Evolutionary conservation across 2,329 filamentous ascomycete species (phyloP), one percentile per base, ranked within the genome.

Genomic region (Nothophoma quercina): DNA sequence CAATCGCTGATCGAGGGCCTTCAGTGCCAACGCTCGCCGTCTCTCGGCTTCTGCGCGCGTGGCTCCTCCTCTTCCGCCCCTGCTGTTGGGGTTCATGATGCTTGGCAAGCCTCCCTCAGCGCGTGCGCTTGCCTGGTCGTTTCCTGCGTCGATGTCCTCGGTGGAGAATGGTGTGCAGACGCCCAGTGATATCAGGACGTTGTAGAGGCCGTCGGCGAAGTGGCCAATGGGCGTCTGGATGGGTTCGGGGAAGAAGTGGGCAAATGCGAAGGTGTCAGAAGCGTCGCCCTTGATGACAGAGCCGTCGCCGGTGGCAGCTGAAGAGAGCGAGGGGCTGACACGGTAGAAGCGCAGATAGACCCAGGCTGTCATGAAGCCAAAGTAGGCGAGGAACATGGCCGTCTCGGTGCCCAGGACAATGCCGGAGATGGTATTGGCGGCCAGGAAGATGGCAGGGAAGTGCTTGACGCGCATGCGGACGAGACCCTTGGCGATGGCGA

Each of bases 281-380:
- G 95, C 91, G 73, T 99, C 95, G 58, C 95, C 95, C 59, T 88
- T 89, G 63, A 96, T 85, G 7, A 79, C 77, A 7, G 76, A 73
- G 5, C 70, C 76, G 44, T 81, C 79, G 40, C 80, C 80, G 7
- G 81, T 85, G 4, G 79, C 78, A 2, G 81, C 78, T 1, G 81
- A 81, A 0, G 82, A 81, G 5, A 82, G 75, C 54, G 81, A 84
- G n/a, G 78, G 82, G 52, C 88, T 84, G 49, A 81, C 77, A 78
- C 96, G 96, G 81, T 91, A 97, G 81, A 98, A 99, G 62, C 95
- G 91, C 15, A 99, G 86, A 75, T 98, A 98, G 34, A 90, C 91
- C 93, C 93, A 99, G 73, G 91, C 92, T 9, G 88, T 88, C 55
- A 97, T 74, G 74, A 99, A 89, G 52, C 91, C 93, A 63, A 89